These are phyloP conservation scores for Microglena sp. DNA, from an alignment of 139 green algal genomes.

Conservation along the genomic window DNA sequence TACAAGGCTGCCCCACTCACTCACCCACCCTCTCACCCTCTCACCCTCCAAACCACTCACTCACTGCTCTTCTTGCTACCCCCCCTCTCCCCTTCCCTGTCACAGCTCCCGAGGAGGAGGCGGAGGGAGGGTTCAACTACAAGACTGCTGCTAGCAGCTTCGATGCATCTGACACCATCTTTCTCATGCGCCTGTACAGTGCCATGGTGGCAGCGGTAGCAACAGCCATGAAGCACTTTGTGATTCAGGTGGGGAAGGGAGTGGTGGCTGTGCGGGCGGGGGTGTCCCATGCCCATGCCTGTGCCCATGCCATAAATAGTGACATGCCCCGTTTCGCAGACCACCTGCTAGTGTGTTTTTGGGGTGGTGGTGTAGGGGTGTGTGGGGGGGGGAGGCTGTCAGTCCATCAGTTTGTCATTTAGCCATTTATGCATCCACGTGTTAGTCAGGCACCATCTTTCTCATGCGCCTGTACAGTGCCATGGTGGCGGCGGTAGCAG, in stretches of 20 bases:
- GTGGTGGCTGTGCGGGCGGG: neutral
- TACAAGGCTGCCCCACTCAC: no score
- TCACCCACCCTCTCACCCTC: no score
- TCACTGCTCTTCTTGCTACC: neutral
- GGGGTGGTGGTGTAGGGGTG: no score
- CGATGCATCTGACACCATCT: neutral
- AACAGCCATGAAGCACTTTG: conserved; percentile 35
- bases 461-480: conserved; percentile 29
- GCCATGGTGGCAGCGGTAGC: conserved; percentile 26
- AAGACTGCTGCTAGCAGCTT: neutral
- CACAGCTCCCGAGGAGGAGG: conserved; percentile 22
- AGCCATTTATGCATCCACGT: no score
- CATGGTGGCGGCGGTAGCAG: conserved; percentile 26
- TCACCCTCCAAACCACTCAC: no score
- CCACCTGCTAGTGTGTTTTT: neutral
- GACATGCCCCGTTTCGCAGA: neutral
- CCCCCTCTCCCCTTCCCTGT: neutral
- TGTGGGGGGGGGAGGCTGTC: no score
- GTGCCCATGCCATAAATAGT: no score
- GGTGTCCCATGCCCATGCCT: neutral
- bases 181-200: conserved; percentile 27
- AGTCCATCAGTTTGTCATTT: no score
- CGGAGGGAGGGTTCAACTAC: conserved; percentile 20
- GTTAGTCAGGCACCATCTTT: no score
- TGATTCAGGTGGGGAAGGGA: conserved; percentile 2